phyloP scores from a whole-genome alignment of 1,284 basidiomycete genomes.

The Moesziomyces aphidis region DNA sequence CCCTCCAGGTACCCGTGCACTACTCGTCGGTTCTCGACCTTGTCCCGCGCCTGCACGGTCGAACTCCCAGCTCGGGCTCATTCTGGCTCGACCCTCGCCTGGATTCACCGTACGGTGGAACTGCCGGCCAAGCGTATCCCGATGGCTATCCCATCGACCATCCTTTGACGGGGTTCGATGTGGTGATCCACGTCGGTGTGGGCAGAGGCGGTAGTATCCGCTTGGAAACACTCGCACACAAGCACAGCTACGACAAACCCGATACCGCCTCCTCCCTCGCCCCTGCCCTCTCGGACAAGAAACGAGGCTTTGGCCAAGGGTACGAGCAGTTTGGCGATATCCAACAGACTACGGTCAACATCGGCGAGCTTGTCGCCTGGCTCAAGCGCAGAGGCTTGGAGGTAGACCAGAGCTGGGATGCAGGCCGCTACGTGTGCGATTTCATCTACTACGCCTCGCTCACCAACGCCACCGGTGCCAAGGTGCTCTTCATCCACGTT shows the following conservation, averaged over 20 bases:
- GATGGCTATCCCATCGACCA: conserved; percentile 24
- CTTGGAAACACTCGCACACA: conserved; percentile 47
- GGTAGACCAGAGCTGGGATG: conserved; percentile 25
- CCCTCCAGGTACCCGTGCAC: conserved; percentile 40
- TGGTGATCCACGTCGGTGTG: conserved; percentile 49
- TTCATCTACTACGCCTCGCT: conserved; percentile 45
- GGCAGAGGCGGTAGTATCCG: conserved; percentile 25
- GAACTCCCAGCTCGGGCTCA: background rate
- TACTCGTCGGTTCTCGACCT: conserved; percentile 40
- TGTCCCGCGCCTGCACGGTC: conserved; percentile 32
- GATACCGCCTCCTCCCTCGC: conserved; percentile 19
- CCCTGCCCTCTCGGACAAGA: conserved; percentile 12
- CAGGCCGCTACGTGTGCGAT: conserved; percentile 51
- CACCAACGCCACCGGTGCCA: conserved; percentile 20
- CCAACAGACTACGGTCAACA: conserved; percentile 17
- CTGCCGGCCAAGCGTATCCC: conserved; percentile 11
- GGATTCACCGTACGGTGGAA: conserved; percentile 10
- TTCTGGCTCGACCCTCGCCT: conserved; percentile 39
- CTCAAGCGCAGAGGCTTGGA: conserved; percentile 20
- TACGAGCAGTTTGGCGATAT: conserved; percentile 28
- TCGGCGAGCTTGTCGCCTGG: conserved; percentile 14
- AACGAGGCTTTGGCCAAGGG: conserved; percentile 27
- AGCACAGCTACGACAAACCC: conserved; percentile 28
- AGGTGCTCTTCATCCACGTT: conserved; percentile 42
- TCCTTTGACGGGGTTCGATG: conserved; percentile 17